Base-by-base conservation (phyloP, 495 filamentous ascomycete genomes). In the Talaromyces wortmannii region DNA sequence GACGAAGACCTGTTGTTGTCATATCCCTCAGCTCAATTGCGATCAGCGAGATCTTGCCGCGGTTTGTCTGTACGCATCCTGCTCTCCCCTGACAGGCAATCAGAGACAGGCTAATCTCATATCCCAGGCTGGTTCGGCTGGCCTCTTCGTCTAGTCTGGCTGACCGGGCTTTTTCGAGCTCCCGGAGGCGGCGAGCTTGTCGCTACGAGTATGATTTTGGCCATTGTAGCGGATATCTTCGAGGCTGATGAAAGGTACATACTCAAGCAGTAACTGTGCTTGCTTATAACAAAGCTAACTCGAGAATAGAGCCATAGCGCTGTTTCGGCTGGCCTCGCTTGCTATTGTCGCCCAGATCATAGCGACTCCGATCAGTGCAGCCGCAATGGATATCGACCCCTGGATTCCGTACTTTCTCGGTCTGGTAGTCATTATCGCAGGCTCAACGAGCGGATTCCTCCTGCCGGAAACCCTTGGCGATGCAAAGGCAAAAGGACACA, bases 401-500 rank as follows among this genome's bases (percentile, higher is more conserved):
- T 69, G 65, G 66, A 50, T 61, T 29, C 68, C 69, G 0, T 71
- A 53, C 43, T 52, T 62, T 0, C 48, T 69, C 0, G 63, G 64
- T 4, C 10, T 70, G 12, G 31, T 64, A 4, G 55, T 72, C 0
- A 51, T 73, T 0, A 17, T 67, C 4, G 6, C 70, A 16, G 68
- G 70, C n/a, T 52, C 55, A 16, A 30, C 57, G 6, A 52, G 67
- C 12, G 45, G 67, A n/a, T 52, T 73, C 0, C 57, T 78, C 18
- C 60, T 80, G 1, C 78, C 78, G 1, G 78, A 82, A 56, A 81
- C 72, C 8, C 64, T 78, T 29, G 50, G 49, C 52, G 55, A 29
- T 11, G 13, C 7, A 11, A 33, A 40, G 10, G 43, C 16, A 23
- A 56, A 23, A 4, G 23, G 51, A 31, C 46, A n/a, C 54, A 43